These are phyloP conservation scores for Lasiosphaeriaceae sp. DNA, from an alignment of 495 filamentous ascomycete genomes.

Conservation along the genomic window DNA sequence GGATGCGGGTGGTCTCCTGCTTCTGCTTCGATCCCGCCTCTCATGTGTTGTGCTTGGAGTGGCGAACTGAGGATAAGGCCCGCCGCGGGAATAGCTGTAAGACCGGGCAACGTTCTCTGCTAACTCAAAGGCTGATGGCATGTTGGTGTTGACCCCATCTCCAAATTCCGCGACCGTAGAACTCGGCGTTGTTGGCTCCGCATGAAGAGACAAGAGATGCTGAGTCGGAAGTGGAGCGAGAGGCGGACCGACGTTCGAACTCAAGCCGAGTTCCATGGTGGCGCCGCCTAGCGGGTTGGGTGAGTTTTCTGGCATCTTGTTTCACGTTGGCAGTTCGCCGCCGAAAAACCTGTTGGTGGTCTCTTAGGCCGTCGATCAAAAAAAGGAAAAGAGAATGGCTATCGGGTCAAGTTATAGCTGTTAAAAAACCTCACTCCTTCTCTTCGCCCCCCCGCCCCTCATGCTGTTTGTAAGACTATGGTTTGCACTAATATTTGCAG, in stretches of 20 bases:
- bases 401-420: too few species aligned
- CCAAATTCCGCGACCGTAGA: not conserved
- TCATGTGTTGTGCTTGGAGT: not conserved
- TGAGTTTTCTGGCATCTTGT: conserved; percentile 1
- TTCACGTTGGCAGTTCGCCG: not conserved
- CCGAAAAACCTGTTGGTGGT: too few species aligned
- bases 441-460: too few species aligned
- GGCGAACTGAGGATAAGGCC: not conserved
- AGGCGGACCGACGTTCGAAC: not conserved
- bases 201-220: not conserved
- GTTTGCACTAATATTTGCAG: too few species aligned
- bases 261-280: not conserved
- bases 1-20: not conserved
- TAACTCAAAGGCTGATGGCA: not conserved
- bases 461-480: too few species aligned
- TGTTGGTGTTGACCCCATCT: not conserved
- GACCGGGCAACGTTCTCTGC: not conserved
- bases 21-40: not conserved
- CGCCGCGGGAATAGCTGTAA: not conserved
- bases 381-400: too few species aligned
- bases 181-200: not conserved
- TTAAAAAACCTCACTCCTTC: too few species aligned
- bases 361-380: too few species aligned
- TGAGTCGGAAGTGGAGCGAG: not conserved
- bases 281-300: not conserved